phyloP scores from a whole-genome alignment of 116 monocot genomes.

The Trichopus zeylanicus region DNA sequence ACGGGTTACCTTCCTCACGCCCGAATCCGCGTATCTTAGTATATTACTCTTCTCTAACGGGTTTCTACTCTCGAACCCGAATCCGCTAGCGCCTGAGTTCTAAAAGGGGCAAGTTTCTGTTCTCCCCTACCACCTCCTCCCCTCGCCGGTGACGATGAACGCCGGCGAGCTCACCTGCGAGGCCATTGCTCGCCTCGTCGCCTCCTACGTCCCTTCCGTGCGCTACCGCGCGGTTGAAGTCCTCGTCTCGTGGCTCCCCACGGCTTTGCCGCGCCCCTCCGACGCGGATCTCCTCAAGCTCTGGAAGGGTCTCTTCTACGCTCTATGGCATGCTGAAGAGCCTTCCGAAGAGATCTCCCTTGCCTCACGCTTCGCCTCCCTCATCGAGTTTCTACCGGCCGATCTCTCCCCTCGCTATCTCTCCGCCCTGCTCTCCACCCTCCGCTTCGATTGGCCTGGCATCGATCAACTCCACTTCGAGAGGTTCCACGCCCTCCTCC shows the following conservation, averaged over 20 bases:
- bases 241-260: constrained; percentile 4
- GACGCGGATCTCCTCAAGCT: constrained; percentile 75
- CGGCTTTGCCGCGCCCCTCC: constrained; percentile 3
- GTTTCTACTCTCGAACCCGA: background rate
- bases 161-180: background rate
- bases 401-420: constrained; percentile 47
- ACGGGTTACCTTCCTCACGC: no score
- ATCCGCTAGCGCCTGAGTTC: no score
- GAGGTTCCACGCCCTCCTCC: constrained; percentile 81
- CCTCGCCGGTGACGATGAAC: background rate
- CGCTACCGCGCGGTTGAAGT: background rate
- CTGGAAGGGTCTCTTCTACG: constrained; percentile 99
- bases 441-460: constrained; percentile 87
- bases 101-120: no score
- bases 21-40: no score
- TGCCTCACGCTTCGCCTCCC: constrained; percentile 38
- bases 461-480: constrained; percentile 83
- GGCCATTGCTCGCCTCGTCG: background rate
- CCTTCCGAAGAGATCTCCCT: constrained; percentile 51
- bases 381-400: constrained; percentile 30
- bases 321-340: constrained; percentile 91
- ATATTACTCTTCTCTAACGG: constrained; percentile 1
- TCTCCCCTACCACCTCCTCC: no score
- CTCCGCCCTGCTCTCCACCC: constrained; percentile 47
- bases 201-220: background rate